These are phyloP conservation scores for Fusarium pseudoanthophilum DNA, from an alignment of 2,329 filamentous ascomycete genomes.

Conservation along the genomic window DNA sequence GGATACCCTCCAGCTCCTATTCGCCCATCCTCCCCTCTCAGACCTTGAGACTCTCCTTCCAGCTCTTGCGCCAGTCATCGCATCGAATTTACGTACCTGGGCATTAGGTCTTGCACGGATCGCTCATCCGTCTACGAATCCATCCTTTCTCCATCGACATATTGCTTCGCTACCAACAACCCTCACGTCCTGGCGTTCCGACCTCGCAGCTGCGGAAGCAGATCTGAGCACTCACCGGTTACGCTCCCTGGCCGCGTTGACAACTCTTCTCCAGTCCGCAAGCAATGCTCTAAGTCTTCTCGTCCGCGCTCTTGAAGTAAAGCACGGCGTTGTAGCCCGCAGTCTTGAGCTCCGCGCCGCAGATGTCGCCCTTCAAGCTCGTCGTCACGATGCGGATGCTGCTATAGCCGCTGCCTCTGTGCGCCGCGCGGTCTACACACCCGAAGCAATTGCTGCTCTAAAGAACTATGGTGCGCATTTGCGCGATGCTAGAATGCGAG, in stretches of 20 bases:
- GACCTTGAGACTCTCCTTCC: constrained; percentile 61
- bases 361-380: constrained; percentile 57
- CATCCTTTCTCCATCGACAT: constrained; percentile 67
- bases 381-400: constrained; percentile 54
- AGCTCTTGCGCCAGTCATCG: constrained; percentile 58
- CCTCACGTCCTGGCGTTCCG: constrained; percentile 51
- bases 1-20: constrained; percentile 55
- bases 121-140: constrained; percentile 61
- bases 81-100: constrained; percentile 59
- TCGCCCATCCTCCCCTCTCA: constrained; percentile 62
- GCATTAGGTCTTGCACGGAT: constrained; percentile 62
- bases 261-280: constrained; percentile 54
- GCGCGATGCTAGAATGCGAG: constrained; percentile 58
- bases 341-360: constrained; percentile 63
- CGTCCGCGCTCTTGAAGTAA: constrained; percentile 63
- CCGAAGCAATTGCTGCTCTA: constrained; percentile 56
- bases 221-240: constrained; percentile 54
- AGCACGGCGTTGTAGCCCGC: constrained; percentile 64
- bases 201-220: constrained; percentile 46
- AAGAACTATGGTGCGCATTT: constrained; percentile 61
- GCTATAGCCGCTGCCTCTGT: constrained; percentile 50
- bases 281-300: constrained; percentile 55
- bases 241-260: constrained; percentile 51
- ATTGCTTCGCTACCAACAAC: constrained; percentile 61
- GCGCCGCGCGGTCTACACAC: constrained; percentile 56